Conservation (phyloP, 2,329 filamentous ascomycete species). For the Alternaria brassicae region DNA sequence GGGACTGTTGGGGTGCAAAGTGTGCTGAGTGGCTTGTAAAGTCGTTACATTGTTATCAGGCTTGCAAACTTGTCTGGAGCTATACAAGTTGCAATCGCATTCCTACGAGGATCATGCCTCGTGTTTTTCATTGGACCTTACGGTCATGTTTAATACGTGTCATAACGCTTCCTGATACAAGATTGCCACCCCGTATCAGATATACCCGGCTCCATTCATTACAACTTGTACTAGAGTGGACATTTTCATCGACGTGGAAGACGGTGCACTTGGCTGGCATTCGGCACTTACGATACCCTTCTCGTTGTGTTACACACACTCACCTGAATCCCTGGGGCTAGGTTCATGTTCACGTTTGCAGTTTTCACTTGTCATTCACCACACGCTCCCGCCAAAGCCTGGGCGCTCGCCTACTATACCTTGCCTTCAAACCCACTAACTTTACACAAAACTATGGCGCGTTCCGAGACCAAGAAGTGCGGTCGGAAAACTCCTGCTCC, state of each 20-base stretch:
- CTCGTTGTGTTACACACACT: no score
- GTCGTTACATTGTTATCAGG: neutral
- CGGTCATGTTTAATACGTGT: no score
- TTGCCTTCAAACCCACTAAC: neutral
- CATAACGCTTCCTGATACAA: neutral
- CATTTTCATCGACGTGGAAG: neutral
- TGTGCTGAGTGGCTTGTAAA: constrained; percentile 66
- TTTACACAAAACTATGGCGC: neutral
- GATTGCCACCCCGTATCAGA: no score
- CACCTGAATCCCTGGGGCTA: no score
- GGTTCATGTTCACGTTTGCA: no score
- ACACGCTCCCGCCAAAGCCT: no score
- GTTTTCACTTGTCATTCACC: no score
- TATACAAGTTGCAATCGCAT: neutral
- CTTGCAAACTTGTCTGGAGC: neutral
- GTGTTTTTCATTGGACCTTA: no score
- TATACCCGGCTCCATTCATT: no score
- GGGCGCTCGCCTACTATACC: no score
- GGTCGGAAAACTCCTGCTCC: neutral
- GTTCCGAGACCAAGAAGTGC: neutral
- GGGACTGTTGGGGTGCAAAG: constrained; percentile 81
- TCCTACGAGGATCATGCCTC: neutral
- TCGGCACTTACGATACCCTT: no score
- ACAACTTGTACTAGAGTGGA: no score
- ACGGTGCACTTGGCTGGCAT: neutral